Base-by-base conservation (phyloP, 1,139 yeast species). In the Taphrina flavorubra region DNA sequence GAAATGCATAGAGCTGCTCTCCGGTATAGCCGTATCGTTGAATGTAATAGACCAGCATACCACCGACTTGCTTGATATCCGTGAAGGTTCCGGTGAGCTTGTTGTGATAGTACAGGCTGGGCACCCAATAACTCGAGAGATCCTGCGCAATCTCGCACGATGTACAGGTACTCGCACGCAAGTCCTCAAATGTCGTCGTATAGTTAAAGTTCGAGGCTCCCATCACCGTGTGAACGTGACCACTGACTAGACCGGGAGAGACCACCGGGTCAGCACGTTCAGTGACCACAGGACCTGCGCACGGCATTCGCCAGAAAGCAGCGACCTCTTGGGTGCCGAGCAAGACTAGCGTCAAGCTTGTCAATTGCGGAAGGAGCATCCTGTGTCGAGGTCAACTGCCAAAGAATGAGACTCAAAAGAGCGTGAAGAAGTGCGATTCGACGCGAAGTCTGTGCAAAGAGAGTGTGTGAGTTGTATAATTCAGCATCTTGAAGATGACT, bases 1-100 rank as follows among this genome's bases (percentile, higher is more conserved):
- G 71, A 49, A 69, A 69, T 13, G 71, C 58, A n/a, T 53, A 57
- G 14, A 63, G 51, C 20, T 62, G 67, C 13, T 51, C 53, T 20
- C 61, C 68, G 47, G 60, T 47, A 25, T 68, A 59, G 18, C 68
- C 56, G 31, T 63, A 63, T 20, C 70, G 69, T 47, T 60, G 69
- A 16, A 69, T 65, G 56, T 69, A 69, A 63, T 69, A 69, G 40
- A 58, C 70, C 8, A 58, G 51, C 62, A 61, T 66, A 51, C 70
- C 70, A 36, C 69, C 67, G 25, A 59, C 25, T 51, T 55, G 57
- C 37, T 39, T 34, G 31, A 69, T 59, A 7, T 49, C 57, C 6
- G 55, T 53, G 64, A 66, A 69, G 14, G 67, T 58, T 7, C 64
- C 69, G 31, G 57, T 40, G 20, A 20, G 31, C 36, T 47, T 39